Evolutionary conservation across 306 rosid species (phyloP).

Genomic region (Cicer arietinum): DNA sequence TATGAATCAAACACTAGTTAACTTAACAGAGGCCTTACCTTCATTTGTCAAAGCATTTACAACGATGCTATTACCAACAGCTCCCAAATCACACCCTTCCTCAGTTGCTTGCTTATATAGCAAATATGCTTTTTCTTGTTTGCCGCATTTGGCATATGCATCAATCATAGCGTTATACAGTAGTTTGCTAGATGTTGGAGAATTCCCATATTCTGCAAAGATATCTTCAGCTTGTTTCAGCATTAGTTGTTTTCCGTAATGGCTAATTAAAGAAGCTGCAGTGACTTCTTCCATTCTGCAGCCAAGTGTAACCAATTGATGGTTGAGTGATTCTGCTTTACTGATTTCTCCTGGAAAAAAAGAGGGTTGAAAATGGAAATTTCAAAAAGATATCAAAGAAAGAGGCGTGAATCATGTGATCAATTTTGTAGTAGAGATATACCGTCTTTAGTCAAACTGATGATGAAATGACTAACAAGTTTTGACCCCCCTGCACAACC

Average conservation of each 20-base stretch:
- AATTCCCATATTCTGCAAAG: conserved; percentile 64
- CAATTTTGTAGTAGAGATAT: conserved; percentile 39
- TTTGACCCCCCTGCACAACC: conserved; percentile 58
- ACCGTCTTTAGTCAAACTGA: conserved; percentile 70
- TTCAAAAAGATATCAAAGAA: conserved; percentile 25
- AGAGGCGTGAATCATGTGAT: background rate
- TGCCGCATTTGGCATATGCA: conserved; percentile 81
- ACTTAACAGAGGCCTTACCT: conserved; percentile 57
- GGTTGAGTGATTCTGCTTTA: conserved; percentile 67
- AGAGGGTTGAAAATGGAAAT: conserved; percentile 35
- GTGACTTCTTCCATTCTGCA: conserved; percentile 62
- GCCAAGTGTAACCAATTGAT: conserved; percentile 56
- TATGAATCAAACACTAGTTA: conserved; percentile 32
- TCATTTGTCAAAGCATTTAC: conserved; percentile 74
- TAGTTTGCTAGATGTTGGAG: conserved; percentile 48
- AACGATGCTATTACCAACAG: conserved; percentile 80
- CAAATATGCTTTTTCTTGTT: conserved; percentile 70
- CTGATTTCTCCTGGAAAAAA: conserved; percentile 71
- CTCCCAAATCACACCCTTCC: conserved; percentile 68
- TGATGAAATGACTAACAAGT: conserved; percentile 55
- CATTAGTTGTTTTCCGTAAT: conserved; percentile 70
- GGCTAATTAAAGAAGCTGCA: conserved; percentile 68
- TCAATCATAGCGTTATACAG: conserved; percentile 76
- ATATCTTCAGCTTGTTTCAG: conserved; percentile 74
- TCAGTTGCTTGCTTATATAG: conserved; percentile 66